Evolutionary conservation across 257 asterid species (phyloP), one percentile per base, ranked within the genome.

Genomic region (Ehretia macrophylla): DNA sequence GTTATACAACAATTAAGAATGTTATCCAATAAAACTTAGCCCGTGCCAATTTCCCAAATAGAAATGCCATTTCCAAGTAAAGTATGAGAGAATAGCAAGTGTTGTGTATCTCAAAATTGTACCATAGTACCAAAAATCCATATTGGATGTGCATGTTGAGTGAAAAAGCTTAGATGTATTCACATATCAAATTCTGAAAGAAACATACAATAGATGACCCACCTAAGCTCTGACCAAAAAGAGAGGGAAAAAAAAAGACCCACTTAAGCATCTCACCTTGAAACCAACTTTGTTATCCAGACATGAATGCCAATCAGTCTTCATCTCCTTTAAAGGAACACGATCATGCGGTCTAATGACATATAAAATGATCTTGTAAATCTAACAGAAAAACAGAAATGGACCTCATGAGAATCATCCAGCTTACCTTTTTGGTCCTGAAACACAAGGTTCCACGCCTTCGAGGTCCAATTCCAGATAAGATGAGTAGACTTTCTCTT

Each of bases 351-450:
- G 98, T 87, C 98, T 90, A 58, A 18, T 11, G 52, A 77, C 50
- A 51, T 14, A 40, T 51, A 22, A 13, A 22, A 20, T n/a, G 14
- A 21, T 19, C 18, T 37, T 14, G 19, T 59, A 11, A 52, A 38
- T 35, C 19, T 23, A 19, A 52, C 53, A 17, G 2, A 53, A 14
- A 18, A 54, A 14, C 17, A 32, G 13, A 46, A 60, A 8, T 37
- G 59, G 50, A 45, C 57, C 16, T 58, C 18, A 17, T 51, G 18
- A 52, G 32, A 46, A 54, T 45, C 37, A 27, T 56, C 4, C 11
- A 19, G 23, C 22, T 35, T 61, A 90, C 96, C 98, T 83, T 70
- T 90, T 90, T 20, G 98, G 98, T 75, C 98, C 95, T 22, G 98
- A 90, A 59, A 87, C 66, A 72, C 94, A 90, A 52, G 98, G 95